Evolutionary conservation across 306 rosid genomes (phyloP), one percentile per base, ranked within the genome.

Genomic region (Crotalaria pallida): DNA sequence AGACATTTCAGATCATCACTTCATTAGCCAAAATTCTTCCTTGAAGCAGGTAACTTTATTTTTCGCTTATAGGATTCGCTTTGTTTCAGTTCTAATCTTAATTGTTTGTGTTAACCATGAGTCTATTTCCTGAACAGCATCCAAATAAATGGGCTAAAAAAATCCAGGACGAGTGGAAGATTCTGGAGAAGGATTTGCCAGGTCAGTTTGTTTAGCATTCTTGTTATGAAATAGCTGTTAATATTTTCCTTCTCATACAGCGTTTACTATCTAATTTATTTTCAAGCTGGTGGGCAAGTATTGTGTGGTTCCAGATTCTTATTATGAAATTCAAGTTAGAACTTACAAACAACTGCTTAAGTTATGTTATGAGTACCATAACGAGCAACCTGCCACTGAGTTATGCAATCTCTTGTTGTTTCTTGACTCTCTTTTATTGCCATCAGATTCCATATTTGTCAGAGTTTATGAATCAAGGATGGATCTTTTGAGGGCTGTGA

Each of bases 401-500:
- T 60, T 33, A 33, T 29, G 55, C 9, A 45, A 41, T 61, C 50
- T 56, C 45, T 56, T 15, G 0, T n/a, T 41, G 53, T 77, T 16
- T 69, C 50, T 62, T 75, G 65, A 57, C 29, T 69, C 10, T 51
- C 48, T 38, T 15, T 53, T 65, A 15, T 17, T 63, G 5, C 66
- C 71, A 7, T 68, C 89, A 93, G 98, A 82, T 49, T 72, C 92
- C 50, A 88, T 90, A 85, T 90, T 88, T 82, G 93, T 93, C 36
- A 82, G 96, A 69, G 91, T 85, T 41, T 88, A 79, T 38, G 96
- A 93, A 78, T 58, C 96, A 71, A 85, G 96, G 83, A 87, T 93
- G 85, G 98, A 93, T 85, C 89, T 93, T 68, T 40, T 93, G 82
- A 83, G 98, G 84, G 98, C 96, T 74, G 97, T 85, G 31, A 93